Evolutionary conservation across 2,329 filamentous ascomycete species (phyloP).

Genomic region (Teratosphaeria destructans): DNA sequence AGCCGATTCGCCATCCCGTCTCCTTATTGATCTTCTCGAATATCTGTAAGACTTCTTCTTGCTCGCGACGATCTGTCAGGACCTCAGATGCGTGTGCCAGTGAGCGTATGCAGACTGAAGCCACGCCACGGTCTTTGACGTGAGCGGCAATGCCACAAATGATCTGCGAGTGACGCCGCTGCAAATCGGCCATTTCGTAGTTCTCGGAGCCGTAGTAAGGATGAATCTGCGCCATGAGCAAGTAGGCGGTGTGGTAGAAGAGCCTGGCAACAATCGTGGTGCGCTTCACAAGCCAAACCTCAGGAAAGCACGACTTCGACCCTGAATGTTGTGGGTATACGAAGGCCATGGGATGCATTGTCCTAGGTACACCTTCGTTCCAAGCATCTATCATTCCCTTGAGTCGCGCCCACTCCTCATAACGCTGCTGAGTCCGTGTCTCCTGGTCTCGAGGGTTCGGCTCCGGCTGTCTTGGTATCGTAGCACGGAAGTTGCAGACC

Average conservation of each 20-base stretch:
- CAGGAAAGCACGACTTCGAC: conserved; percentile 68
- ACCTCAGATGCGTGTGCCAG: conserved; percentile 68
- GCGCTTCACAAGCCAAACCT: conserved; percentile 80
- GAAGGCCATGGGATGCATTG: conserved; percentile 80
- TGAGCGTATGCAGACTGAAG: conserved; percentile 67
- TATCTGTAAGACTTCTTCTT: conserved; percentile 69
- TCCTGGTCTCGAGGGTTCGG: conserved; percentile 53
- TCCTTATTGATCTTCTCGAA: conserved; percentile 64
- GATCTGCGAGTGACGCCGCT: conserved; percentile 66
- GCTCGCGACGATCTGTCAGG: conserved; percentile 58
- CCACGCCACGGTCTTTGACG: conserved; percentile 68
- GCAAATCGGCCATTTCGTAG: conserved; percentile 59
- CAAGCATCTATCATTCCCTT: conserved; percentile 74
- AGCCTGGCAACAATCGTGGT: conserved; percentile 71
- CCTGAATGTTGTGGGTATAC: conserved; percentile 57
- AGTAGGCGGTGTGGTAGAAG: conserved; percentile 81
- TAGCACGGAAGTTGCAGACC: conserved; percentile 72
- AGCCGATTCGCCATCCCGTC: conserved; percentile 67
- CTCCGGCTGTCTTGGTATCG: conserved; percentile 44
- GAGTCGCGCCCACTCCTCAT: conserved; percentile 68
- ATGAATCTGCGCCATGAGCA: conserved; percentile 69
- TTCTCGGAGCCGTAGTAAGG: conserved; percentile 51
- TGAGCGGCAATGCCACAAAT: conserved; percentile 86
- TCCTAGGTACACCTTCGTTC: conserved; percentile 66
- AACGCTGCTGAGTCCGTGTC: conserved; percentile 51